Evolutionary conservation across 352 stramenopile species (phyloP), one percentile per base, ranked within the genome.

Genomic region (Phytophthora europaea): DNA sequence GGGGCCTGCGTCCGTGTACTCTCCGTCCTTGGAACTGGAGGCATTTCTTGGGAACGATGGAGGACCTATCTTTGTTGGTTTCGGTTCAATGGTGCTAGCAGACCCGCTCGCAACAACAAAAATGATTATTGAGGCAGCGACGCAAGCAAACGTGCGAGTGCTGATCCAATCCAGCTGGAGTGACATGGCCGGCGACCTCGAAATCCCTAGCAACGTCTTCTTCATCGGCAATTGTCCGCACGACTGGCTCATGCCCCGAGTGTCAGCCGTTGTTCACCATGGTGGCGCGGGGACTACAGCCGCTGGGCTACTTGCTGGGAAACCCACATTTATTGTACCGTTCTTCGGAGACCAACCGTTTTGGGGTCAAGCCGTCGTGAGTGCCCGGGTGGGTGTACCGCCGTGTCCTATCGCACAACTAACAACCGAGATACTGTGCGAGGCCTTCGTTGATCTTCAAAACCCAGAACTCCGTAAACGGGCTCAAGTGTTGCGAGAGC

Each of bases 281-380:
- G 67, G 67, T 8, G 67, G 61, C 9, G 67, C 67, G 7, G 67
- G 67, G 2, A 74, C 67, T 3, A 74, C 67, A 9, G 67, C 67
- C 4, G 90, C 93, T 7, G 94, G 93, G 31, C 69, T 98, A 8
- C 53, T 94, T 18, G 89, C 88, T 28, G 92, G 91, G 2, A 93
- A 98, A 28, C 94, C 94, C 6, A 98, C 92, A 9, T 91, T 98
- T 65, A 87, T 98, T n/a, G 93, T 93, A 64, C 94, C 94, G n/a
- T 98, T 98, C 65, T 98, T 98, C 78, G 92, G 90, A 16, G 94
- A 98, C 70, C 94, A 98, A 68, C 88, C 82, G 34, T 98, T 98
- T 75, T 98, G 94, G 94, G 93, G 91, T 3, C 81, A 91, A 38
- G 92, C 94, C 2, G 82, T 97, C 0, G 75, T 87, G 36, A 82